phyloP scores from a whole-genome alignment of 2,329 filamentous ascomycete species.

The Talaromyces amestolkiae region DNA sequence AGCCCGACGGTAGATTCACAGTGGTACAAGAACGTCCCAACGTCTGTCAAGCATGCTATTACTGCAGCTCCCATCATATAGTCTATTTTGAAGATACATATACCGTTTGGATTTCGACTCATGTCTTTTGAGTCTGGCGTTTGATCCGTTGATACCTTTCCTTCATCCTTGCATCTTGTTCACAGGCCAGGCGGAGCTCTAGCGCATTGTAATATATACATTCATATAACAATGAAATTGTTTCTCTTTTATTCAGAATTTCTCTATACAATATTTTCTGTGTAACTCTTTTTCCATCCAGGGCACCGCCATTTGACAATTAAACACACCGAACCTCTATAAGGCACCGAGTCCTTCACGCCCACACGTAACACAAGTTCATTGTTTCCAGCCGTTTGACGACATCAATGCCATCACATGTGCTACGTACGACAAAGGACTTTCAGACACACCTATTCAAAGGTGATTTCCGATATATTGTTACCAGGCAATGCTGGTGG shows the following conservation, averaged over 20 bases:
- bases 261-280: neutral
- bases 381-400: too few species aligned
- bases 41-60: neutral
- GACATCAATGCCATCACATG: too few species aligned
- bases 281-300: neutral
- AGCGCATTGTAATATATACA: conserved; percentile 3
- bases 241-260: neutral
- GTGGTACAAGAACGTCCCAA: neutral
- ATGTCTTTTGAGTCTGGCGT: neutral
- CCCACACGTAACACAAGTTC: too few species aligned
- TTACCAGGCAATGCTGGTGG: too few species aligned
- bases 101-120: neutral
- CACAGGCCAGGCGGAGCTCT: neutral
- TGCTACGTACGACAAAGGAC: too few species aligned
- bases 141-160: neutral
- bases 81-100: conserved; percentile 9
- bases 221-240: neutral
- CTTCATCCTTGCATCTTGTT: conserved; percentile 2
- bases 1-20: neutral
- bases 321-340: too few species aligned
- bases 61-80: conserved; percentile 8
- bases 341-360: too few species aligned
- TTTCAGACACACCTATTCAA: too few species aligned
- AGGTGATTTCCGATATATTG: too few species aligned
- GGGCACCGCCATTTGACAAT: neutral